A percentile compares a stretch with the other conserved stretches of the same genome.
These are phyloP conservation scores for Dacryopinax primogenitus DNA, from an alignment of 768 basidiomycete genomes.

Conservation along the genomic window DNA sequence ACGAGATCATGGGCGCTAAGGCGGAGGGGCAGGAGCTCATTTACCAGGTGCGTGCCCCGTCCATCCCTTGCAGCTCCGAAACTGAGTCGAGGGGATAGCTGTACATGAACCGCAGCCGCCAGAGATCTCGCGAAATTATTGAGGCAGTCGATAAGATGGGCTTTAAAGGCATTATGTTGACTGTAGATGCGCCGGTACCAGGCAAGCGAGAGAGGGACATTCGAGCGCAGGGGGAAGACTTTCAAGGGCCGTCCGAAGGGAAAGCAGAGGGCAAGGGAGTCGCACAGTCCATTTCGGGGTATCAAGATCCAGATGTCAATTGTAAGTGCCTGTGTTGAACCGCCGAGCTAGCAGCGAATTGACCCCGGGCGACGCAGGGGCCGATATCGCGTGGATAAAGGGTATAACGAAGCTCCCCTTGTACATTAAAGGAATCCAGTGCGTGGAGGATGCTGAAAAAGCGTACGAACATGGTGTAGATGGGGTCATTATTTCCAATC, in stretches of 20 bases:
- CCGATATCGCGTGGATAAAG: slow-evolving; percentile 27
- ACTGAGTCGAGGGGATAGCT: background rate
- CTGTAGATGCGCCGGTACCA: slow-evolving; percentile 28
- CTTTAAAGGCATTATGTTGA: slow-evolving; percentile 28
- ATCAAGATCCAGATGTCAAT: slow-evolving; percentile 28
- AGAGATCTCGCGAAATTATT: slow-evolving; percentile 19
- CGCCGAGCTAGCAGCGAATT: background rate
- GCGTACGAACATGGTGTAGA: slow-evolving; percentile 30
- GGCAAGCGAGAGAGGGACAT: slow-evolving; percentile 18
- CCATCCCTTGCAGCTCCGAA: background rate
- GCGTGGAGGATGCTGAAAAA: slow-evolving; percentile 25
- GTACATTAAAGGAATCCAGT: slow-evolving; percentile 50
- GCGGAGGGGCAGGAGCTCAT: slow-evolving; percentile 25
- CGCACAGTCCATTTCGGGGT: slow-evolving; percentile 42
- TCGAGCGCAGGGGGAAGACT: slow-evolving; percentile 7
- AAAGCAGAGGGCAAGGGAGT: slow-evolving; percentile 13
- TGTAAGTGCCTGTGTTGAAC: slow-evolving; percentile 21
- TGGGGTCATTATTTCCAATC: slow-evolving; percentile 33
- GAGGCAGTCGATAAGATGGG: slow-evolving; percentile 23
- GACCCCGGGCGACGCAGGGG: slow-evolving; percentile 21
- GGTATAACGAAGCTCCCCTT: slow-evolving; percentile 57
- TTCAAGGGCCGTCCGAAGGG: slow-evolving; percentile 10
- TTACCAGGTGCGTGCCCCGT: slow-evolving; percentile 22
- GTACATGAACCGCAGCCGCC: slow-evolving; percentile 5
- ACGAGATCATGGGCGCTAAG: slow-evolving; percentile 28